phyloP scores from a whole-genome alignment of 495 filamentous ascomycete species.

The Aspergillus affinis region DNA sequence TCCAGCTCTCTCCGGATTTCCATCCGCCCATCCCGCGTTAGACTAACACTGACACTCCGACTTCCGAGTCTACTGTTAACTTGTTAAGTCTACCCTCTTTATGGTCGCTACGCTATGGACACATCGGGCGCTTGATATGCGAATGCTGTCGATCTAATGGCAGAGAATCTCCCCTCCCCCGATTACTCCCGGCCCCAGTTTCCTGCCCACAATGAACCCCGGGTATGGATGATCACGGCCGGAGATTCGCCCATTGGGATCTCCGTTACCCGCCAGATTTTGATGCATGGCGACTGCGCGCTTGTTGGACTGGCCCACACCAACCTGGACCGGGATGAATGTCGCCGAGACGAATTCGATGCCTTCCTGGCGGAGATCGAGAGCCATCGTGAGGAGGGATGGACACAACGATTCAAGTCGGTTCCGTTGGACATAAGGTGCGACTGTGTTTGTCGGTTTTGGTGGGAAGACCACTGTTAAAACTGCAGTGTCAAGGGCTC shows the following conservation, averaged over 20 bases:
- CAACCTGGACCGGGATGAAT: slow-evolving; percentile 41
- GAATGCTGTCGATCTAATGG: slow-evolving; percentile 32
- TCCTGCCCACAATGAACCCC: slow-evolving; percentile 57
- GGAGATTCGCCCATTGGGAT: slow-evolving; percentile 78
- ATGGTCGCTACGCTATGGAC: slow-evolving; percentile 31
- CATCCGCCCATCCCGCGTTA: background rate
- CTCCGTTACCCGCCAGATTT: slow-evolving; percentile 67
- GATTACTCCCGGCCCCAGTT: slow-evolving; percentile 50
- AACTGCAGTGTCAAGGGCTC: slow-evolving; percentile 11
- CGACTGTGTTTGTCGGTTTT: slow-evolving; percentile 14
- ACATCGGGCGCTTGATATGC: slow-evolving; percentile 24
- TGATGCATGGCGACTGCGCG: slow-evolving; percentile 83
- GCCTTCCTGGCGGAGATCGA: slow-evolving; percentile 68
- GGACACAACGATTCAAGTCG: slow-evolving; percentile 43
- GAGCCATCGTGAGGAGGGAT: slow-evolving; percentile 51
- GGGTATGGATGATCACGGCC: slow-evolving; percentile 87
- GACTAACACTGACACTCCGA: too few species aligned
- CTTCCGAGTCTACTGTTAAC: too few species aligned
- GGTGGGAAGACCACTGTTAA: background rate
- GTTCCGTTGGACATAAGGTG: slow-evolving; percentile 54
- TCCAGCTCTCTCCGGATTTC: background rate
- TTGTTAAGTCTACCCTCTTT: background rate
- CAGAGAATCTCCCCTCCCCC: slow-evolving; percentile 37
- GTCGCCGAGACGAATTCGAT: slow-evolving; percentile 51
- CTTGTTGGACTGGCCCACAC: slow-evolving; percentile 70